Base-by-base conservation (phyloP, 169 alveolate genomes). In the Plasmodium malariae region DNA sequence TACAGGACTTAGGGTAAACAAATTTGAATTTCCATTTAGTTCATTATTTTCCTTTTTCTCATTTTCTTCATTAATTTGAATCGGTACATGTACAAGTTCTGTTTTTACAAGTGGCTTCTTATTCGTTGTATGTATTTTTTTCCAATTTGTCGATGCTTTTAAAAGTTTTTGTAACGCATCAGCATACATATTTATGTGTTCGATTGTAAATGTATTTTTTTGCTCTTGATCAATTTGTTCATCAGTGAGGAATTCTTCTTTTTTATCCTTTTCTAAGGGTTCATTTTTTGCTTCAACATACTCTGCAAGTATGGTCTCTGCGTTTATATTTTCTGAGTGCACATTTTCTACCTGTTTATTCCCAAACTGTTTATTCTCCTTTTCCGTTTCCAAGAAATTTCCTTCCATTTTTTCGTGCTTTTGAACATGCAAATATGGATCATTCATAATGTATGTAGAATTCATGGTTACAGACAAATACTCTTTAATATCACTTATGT, bases 171-270 rank as follows among this genome's bases (percentile, higher is more conserved):
- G 73, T 36, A 83, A 17, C 30, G 67, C 49, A 6, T 67, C 63
- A 1, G 91, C 71, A 67, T 83, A 83, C 48, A 83, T 30, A 19
- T 70, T 32, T 67, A 83, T 83, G n/a, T 83, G 80, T 43, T 83
- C 91, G 9, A 67, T 36, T 2, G 91, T 83, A 40, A 83, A 83
- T 4, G 49, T 78, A 32, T 60, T 60, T 63, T 78, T 62, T 21
- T 21, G 12, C 37, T 30, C 70, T 34, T 19, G 14, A 34, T 30
- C 40, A 69, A 12, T 30, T 26, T 83, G 30, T 9, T 28, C 88
- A 37, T 5, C 21, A 26, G 19, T 21, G 30, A 2, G 2, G 17
- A 40, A 9, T 40, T 40, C n/a, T 40, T 6, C 0, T 6, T 40
- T 40, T 40, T 40, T 40, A 40, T 40, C 51, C n/a, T 6, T 40